phyloP scores from a whole-genome alignment of 139 green algal genomes.

The Chlorella vulgaris region DNA sequence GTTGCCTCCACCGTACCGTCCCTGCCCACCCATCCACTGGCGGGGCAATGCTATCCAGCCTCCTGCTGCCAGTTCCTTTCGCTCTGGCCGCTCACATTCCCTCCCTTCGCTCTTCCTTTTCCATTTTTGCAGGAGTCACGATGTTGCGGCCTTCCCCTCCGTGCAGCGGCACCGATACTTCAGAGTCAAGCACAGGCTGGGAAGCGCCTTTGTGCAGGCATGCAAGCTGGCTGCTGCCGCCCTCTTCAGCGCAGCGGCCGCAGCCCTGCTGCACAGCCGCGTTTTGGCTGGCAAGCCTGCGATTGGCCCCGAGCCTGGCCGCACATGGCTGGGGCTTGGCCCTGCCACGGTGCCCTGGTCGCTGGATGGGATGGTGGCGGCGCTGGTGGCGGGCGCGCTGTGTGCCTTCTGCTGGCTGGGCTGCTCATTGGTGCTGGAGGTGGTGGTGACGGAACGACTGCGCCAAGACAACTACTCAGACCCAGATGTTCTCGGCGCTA shows the following conservation, averaged over 20 bases:
- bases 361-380: neutral
- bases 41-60: no score
- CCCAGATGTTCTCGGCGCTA: slow-evolving; percentile 29
- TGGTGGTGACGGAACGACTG: slow-evolving; percentile 54
- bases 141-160: slow-evolving; percentile 50
- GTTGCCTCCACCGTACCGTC: neutral
- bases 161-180: slow-evolving; percentile 58
- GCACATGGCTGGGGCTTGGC: no score
- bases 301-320: no score
- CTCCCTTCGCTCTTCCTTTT: neutral
- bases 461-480: slow-evolving; percentile 38
- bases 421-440: slow-evolving; percentile 30
- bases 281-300: no score
- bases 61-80: no score
- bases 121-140: slow-evolving; percentile 40
- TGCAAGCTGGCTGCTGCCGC: slow-evolving; percentile 6
- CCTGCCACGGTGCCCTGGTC: neutral
- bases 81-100: neutral
- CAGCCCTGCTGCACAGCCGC: neutral
- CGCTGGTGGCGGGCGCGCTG: slow-evolving; percentile 7
- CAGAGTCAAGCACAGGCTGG: slow-evolving; percentile 45
- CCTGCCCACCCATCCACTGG: neutral
- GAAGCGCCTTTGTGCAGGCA: neutral
- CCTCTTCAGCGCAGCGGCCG: neutral
- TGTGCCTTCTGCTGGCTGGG: slow-evolving; percentile 28